Evolutionary conservation across 2,329 filamentous ascomycete species (phyloP).

Genomic region (Nannizziopsis barbatae): DNA sequence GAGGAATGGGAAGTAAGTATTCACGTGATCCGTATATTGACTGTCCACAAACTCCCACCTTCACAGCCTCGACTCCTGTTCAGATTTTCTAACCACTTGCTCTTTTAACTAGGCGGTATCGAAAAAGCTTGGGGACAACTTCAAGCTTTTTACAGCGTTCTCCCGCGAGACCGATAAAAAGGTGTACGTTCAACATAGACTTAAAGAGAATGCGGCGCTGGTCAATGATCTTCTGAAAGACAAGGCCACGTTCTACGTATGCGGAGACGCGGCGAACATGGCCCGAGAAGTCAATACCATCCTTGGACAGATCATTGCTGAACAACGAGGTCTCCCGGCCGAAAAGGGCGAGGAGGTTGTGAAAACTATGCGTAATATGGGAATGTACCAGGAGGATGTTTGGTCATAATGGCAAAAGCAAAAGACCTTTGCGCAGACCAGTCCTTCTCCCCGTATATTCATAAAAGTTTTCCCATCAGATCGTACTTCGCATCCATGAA

Average conservation of each 20-base stretch:
- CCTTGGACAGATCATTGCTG: slow-evolving; percentile 75
- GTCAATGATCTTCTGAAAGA: slow-evolving; percentile 76
- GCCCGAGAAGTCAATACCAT: slow-evolving; percentile 82
- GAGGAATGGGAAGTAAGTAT: slow-evolving; percentile 78
- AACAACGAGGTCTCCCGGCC: slow-evolving; percentile 69
- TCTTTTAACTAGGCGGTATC: slow-evolving; percentile 58
- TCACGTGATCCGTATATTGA: slow-evolving; percentile 6
- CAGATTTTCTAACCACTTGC: slow-evolving; percentile 9
- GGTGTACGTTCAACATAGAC: slow-evolving; percentile 90
- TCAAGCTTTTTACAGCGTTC: slow-evolving; percentile 86
- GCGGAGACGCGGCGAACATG: slow-evolving; percentile 96
- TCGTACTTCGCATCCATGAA: too few relatives aligned
- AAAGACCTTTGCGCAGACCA: slow-evolving; percentile 12
- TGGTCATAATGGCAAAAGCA: slow-evolving; percentile 43
- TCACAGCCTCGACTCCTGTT: neutral
- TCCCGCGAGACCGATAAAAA: slow-evolving; percentile 81
- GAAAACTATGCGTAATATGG: slow-evolving; percentile 88
- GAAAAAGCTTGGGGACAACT: slow-evolving; percentile 71
- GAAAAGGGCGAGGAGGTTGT: slow-evolving; percentile 91
- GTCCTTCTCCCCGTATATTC: slow-evolving; percentile 11
- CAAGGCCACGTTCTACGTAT: slow-evolving; percentile 92
- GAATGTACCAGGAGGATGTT: slow-evolving; percentile 85
- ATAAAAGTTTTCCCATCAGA: slow-evolving; percentile 11
- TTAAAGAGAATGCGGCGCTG: slow-evolving; percentile 71
- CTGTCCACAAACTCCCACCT: slow-evolving; percentile 1